Base-by-base conservation (phyloP, 176 grass and related monocot species). In the Alopecurus myosuroides region DNA sequence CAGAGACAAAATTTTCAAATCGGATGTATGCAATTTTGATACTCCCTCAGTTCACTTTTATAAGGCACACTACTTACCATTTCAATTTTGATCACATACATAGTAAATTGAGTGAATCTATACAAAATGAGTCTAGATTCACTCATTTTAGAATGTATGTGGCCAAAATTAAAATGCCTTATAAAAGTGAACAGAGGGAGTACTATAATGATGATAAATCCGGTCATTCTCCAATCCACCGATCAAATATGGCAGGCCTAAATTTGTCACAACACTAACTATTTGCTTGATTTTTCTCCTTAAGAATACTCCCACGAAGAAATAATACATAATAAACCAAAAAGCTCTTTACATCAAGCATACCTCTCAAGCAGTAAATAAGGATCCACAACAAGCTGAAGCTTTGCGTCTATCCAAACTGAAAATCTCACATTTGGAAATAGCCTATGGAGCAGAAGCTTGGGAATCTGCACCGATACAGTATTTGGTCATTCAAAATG, bases 371-470 rank as follows among this genome's bases (percentile, higher is more conserved):
- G 89, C 62, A 98, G 74, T 80, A 91, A 89, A 87, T 93, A 95
- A 20, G 93, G 96, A 69, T 98, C 96, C 19, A 63, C 90, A 72
- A 92, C 74, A 61, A 98, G 93, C 85, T 98, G 85, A 82, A 98
- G 93, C 80, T 98, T 98, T 85, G 93, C 96, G 55, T 98, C 96
- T 86, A 98, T 94, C 96, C 96, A 98, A 82, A 98, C 73, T 48
- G 96, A 98, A 88, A 85, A 98, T 63, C 87, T 90, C 66, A 88
- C 89, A 77, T 95, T 98, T 77, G 96, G 96, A 70, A 98, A 98
- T 70, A 98, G 93, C 78, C 96, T 94, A 88, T 98, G 96, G 71
- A 98, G 85, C 53, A 98, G 87, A 92, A 98, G 93, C 88, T 98
- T 98, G 41, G 96, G 96, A 80, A 98, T 92, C 96, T 98, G 91